Evolutionary conservation across 441 rosid genomes (phyloP).

Genomic region (Macaranga tanarius): DNA sequence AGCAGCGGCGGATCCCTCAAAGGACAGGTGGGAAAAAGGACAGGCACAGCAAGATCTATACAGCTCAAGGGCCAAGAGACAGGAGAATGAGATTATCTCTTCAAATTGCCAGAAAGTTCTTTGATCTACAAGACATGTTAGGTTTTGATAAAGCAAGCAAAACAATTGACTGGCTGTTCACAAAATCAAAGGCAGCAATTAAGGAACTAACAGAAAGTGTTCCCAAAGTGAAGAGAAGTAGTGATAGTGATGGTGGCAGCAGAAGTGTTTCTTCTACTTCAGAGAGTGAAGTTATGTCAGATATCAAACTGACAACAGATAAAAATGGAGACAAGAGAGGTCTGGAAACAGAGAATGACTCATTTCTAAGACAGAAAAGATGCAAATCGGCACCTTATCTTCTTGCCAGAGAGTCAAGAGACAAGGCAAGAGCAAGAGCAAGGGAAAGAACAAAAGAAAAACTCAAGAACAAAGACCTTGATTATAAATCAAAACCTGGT

Average conservation of each 20-base stretch:
- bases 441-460: slow-evolving; percentile 70
- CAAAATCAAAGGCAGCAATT: slow-evolving; percentile 58
- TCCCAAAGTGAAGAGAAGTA: slow-evolving; percentile 25
- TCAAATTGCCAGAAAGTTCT: slow-evolving; percentile 64
- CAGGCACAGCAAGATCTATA: slow-evolving; percentile 77
- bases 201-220: slow-evolving; percentile 40
- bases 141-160: slow-evolving; percentile 84
- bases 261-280: slow-evolving; percentile 33
- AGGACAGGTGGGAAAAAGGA: slow-evolving; percentile 58
- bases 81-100: slow-evolving; percentile 81
- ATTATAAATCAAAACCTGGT: slow-evolving; percentile 10
- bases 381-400: too few relatives aligned
- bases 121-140: slow-evolving; percentile 79
- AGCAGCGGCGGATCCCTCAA: slow-evolving; percentile 23
- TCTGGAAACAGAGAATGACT: slow-evolving; percentile 20
- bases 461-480: slow-evolving; percentile 37
- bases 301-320: slow-evolving; percentile 29
- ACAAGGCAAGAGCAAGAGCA: slow-evolving; percentile 81
- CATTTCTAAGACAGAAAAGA: slow-evolving; percentile 15
- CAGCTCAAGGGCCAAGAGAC: slow-evolving; percentile 77
- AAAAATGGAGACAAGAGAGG: slow-evolving; percentile 35
- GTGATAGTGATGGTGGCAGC: slow-evolving; percentile 17
- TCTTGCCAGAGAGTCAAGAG: slow-evolving; percentile 55
- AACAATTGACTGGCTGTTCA: slow-evolving; percentile 77
- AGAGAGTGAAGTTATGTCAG: slow-evolving; percentile 44